phyloP scores from a whole-genome alignment of 2,329 filamentous ascomycete genomes.

The Calonectria pseudoturangicola region DNA sequence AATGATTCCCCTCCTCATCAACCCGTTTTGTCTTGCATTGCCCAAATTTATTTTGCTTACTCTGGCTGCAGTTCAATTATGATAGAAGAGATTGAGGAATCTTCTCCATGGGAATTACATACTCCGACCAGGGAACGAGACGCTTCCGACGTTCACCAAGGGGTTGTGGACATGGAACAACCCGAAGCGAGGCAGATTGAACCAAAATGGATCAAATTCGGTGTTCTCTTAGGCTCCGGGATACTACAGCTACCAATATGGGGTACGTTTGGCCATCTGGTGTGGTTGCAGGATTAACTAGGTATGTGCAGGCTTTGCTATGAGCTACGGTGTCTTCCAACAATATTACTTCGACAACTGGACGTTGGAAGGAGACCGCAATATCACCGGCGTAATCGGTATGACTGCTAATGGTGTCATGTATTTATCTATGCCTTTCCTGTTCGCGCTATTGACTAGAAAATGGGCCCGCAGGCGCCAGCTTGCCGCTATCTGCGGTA shows the following conservation, averaged over 20 bases:
- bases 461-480: slow-evolving; percentile 41
- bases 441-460: slow-evolving; percentile 43
- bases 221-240: background rate
- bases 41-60: background rate
- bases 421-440: slow-evolving; percentile 46
- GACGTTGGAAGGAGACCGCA: slow-evolving; percentile 34
- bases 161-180: background rate
- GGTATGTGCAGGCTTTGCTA: slow-evolving; percentile 39
- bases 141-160: background rate
- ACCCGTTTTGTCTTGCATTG: background rate
- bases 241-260: slow-evolving; percentile 35
- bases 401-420: slow-evolving; percentile 47
- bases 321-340: slow-evolving; percentile 48
- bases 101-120: background rate
- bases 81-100: background rate
- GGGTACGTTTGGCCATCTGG: slow-evolving; percentile 8
- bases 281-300: background rate
- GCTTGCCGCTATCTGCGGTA: slow-evolving; percentile 37
- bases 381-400: slow-evolving; percentile 42
- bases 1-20: background rate
- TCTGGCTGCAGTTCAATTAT: background rate
- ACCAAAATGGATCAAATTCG: background rate
- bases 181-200: background rate
- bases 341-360: slow-evolving; percentile 43
- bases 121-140: background rate